phyloP scores from a whole-genome alignment of 2,329 filamentous ascomycete species.

The Zopfia rhizophila region DNA sequence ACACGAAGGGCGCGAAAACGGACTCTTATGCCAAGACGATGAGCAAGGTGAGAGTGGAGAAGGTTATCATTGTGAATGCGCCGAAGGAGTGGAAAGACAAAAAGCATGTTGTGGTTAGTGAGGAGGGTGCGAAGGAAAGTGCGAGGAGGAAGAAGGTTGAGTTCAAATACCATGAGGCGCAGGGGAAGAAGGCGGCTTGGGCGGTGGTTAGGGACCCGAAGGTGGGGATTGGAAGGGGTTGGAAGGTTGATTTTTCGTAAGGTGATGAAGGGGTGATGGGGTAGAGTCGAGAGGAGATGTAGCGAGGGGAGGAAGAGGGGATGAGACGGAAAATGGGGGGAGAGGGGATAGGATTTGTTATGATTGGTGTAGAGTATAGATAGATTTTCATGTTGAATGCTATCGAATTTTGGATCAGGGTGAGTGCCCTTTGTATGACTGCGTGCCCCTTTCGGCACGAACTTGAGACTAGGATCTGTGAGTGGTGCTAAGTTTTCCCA shows the following conservation, averaged over 20 bases:
- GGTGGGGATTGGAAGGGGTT: slow-evolving; percentile 70
- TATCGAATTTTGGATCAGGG: too few relatives aligned
- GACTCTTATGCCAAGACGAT: slow-evolving; percentile 83
- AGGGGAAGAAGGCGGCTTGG: slow-evolving; percentile 67
- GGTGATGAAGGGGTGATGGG: background rate
- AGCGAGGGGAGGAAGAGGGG: too few relatives aligned
- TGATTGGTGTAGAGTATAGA: too few relatives aligned
- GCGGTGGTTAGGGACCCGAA: slow-evolving; percentile 72
- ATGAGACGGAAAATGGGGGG: too few relatives aligned
- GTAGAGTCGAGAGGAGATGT: too few relatives aligned
- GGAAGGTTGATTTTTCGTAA: slow-evolving; percentile 67
- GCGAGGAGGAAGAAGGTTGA: slow-evolving; percentile 60
- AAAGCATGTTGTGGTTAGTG: slow-evolving; percentile 71
- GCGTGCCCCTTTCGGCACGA: too few relatives aligned
- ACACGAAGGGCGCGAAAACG: slow-evolving; percentile 69
- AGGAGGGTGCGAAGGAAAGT: slow-evolving; percentile 62
- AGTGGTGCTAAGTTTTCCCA: too few relatives aligned
- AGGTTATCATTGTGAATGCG: slow-evolving; percentile 83
- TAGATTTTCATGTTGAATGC: too few relatives aligned
- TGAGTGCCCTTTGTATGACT: too few relatives aligned
- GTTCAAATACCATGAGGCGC: slow-evolving; percentile 67
- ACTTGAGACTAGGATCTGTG: too few relatives aligned
- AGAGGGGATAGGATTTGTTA: too few relatives aligned
- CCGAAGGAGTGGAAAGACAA: slow-evolving; percentile 76
- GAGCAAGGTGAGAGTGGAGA: slow-evolving; percentile 81